Evolutionary conservation across 1,284 basidiomycete species (phyloP).

Genomic region (Rhizoctonia solani): DNA sequence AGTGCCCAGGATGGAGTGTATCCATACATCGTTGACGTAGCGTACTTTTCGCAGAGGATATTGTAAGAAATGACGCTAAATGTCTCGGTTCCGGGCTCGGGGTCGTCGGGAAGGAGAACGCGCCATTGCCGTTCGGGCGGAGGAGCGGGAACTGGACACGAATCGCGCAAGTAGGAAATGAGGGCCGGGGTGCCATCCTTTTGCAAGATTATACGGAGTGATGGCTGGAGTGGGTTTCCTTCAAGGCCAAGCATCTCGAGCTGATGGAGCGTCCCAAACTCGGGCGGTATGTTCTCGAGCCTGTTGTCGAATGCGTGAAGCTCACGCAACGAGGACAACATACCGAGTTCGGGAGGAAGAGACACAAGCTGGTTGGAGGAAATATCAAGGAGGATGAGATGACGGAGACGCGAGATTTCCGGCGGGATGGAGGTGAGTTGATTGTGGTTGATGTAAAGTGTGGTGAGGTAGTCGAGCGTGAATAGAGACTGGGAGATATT

Average conservation of each 20-base stretch:
- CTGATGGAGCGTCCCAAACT: slow-evolving; percentile 91
- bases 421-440: slow-evolving; percentile 79
- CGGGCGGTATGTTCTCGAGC: slow-evolving; percentile 79
- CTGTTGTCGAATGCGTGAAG: slow-evolving; percentile 96
- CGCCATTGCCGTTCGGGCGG: slow-evolving; percentile 88
- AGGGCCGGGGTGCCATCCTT: slow-evolving; percentile 91
- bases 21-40: slow-evolving; percentile 89
- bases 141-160: slow-evolving; percentile 77
- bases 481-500: slow-evolving; percentile 86
- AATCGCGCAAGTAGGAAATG: slow-evolving; percentile 87
- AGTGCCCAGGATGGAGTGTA: slow-evolving; percentile 98
- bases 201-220: slow-evolving; percentile 80
- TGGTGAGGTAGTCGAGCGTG: slow-evolving; percentile 89
- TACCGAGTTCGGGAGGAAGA: slow-evolving; percentile 88
- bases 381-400: slow-evolving; percentile 89
- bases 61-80: slow-evolving; percentile 92
- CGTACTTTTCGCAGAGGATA: slow-evolving; percentile 91
- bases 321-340: slow-evolving; percentile 89
- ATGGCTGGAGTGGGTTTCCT: slow-evolving; percentile 88
- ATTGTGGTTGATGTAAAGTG: slow-evolving; percentile 98
- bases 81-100: slow-evolving; percentile 60
- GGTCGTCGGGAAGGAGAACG: slow-evolving; percentile 61
- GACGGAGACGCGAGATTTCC: slow-evolving; percentile 81
- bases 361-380: slow-evolving; percentile 84
- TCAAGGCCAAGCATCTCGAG: slow-evolving; percentile 93